phyloP scores from a whole-genome alignment of 2,329 filamentous ascomycete species.

The Penicillium vulpinum region DNA sequence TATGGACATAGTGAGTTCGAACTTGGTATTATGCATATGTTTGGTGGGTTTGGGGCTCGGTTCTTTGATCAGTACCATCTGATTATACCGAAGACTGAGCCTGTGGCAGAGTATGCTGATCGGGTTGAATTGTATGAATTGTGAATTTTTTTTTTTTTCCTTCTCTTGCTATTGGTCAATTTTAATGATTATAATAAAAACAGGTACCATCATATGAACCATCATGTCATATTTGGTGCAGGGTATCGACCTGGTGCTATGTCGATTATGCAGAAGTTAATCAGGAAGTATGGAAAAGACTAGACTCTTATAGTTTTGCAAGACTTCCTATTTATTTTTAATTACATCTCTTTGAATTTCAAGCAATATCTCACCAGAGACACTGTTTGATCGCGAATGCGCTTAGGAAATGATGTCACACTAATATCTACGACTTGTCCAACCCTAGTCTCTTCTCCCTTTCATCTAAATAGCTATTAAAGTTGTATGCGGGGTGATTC shows the following conservation, averaged over 20 bases:
- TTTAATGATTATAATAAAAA: constrained; percentile 12
- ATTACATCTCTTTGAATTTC: background rate
- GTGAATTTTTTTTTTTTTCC: constrained; percentile 51
- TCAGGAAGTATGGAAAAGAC: constrained; percentile 65
- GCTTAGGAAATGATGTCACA: background rate
- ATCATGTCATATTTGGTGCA: constrained; percentile 80
- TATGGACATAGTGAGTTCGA: constrained; percentile 91
- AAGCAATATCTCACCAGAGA: background rate
- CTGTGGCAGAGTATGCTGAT: constrained; percentile 80
- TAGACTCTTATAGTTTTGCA: background rate
- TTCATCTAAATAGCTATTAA: constrained; percentile 43
- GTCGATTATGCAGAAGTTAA: constrained; percentile 73
- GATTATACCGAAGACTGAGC: constrained; percentile 76
- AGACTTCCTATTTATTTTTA: background rate
- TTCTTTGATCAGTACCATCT: constrained; percentile 79
- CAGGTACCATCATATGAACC: constrained; percentile 90
- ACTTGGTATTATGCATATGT: constrained; percentile 93
- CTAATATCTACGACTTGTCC: background rate
- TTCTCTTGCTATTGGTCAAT: background rate
- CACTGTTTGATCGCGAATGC: background rate
- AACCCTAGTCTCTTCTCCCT: background rate
- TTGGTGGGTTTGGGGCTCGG: constrained; percentile 73
- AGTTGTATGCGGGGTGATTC: constrained; percentile 75
- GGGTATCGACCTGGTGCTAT: constrained; percentile 75
- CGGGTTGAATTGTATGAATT: constrained; percentile 78